Conservation (phyloP, 495 filamentous ascomycete genomes). For the Aspergillus olivimuriae region DNA sequence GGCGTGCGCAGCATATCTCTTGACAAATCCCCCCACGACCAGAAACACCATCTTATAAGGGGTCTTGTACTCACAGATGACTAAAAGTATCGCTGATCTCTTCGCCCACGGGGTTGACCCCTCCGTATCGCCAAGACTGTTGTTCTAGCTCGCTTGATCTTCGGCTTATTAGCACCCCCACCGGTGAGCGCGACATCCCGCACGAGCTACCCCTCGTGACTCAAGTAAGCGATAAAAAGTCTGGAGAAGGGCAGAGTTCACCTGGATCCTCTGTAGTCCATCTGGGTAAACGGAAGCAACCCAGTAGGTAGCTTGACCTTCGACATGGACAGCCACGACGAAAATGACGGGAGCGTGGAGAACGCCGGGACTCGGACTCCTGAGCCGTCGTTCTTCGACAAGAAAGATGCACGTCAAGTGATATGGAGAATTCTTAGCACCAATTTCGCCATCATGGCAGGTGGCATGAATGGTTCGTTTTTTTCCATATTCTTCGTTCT, state of each 20-base stretch:
- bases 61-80: too few species aligned
- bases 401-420: constrained; percentile 12
- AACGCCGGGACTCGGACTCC: not conserved
- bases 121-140: not conserved
- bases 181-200: too few species aligned
- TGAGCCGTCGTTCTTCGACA: constrained; percentile 3
- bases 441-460: constrained; percentile 47
- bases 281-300: too few species aligned
- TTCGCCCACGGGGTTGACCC: not conserved
- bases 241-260: too few species aligned
- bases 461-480: constrained; percentile 36
- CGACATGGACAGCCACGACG: not conserved
- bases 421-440: constrained; percentile 39
- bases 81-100: too few species aligned
- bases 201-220: too few species aligned
- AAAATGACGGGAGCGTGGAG: not conserved
- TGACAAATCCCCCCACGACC: too few species aligned
- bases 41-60: too few species aligned
- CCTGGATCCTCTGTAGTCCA: too few species aligned
- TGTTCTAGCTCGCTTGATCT: not conserved
- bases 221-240: too few species aligned
- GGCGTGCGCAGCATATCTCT: too few species aligned
- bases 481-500: not conserved
- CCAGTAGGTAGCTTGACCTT: not conserved
- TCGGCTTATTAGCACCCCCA: not conserved